Evolutionary conservation across 257 asterid species (phyloP).

Genomic region (Paraleonurus japonicus): DNA sequence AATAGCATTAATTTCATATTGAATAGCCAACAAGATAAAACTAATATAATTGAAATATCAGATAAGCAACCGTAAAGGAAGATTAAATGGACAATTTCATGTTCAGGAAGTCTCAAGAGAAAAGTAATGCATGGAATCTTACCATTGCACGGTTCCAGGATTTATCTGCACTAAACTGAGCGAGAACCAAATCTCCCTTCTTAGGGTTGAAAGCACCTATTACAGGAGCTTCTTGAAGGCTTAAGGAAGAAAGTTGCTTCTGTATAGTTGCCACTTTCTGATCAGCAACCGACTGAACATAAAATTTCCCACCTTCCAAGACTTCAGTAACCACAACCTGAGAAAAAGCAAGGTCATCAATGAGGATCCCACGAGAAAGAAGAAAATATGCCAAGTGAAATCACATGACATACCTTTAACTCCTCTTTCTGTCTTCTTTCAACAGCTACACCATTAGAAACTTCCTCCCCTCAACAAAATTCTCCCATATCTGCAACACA

Average conservation of each 20-base stretch:
- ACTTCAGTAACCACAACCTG: conserved; percentile 89
- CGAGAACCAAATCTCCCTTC: conserved; percentile 82
- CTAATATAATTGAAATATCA: neutral
- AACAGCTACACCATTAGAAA: conserved; percentile 46
- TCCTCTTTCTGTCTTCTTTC: conserved; percentile 81
- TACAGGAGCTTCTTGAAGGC: conserved; percentile 79
- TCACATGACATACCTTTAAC: conserved; percentile 49
- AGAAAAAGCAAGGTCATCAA: conserved; percentile 13
- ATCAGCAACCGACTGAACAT: conserved; percentile 76
- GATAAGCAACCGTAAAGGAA: neutral
- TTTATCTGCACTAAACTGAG: conserved; percentile 85
- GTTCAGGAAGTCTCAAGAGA: neutral
- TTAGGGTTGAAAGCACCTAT: conserved; percentile 87
- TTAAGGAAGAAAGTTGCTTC: conserved; percentile 79
- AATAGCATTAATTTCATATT: neutral
- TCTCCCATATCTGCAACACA: conserved; percentile 65
- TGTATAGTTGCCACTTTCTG: conserved; percentile 79
- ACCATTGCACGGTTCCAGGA: conserved; percentile 99
- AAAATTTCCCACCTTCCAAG: conserved; percentile 88
- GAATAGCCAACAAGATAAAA: neutral
- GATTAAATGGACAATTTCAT: neutral
- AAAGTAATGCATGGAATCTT: conserved; percentile 27
- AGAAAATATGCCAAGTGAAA: neutral
- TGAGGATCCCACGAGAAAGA: neutral
- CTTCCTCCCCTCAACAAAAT: conserved; percentile 78